Percentiles rank a stretch among this genome's conserved stretches.
Evolutionary conservation across 768 basidiomycete genomes (phyloP).

Genomic region (Suillus sp.): DNA sequence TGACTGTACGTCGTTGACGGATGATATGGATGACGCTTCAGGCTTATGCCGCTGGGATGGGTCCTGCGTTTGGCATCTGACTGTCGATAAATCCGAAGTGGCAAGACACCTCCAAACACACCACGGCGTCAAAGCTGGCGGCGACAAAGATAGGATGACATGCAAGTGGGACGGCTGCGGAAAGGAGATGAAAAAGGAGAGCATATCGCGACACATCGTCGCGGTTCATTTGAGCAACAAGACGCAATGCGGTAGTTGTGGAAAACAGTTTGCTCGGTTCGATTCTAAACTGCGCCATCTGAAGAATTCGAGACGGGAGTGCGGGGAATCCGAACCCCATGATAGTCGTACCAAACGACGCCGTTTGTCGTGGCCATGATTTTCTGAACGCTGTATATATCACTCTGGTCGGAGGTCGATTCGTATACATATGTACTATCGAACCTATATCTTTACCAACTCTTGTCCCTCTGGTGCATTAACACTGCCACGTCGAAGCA

Average conservation of each 20-base stretch:
- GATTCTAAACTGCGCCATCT: slow-evolving; percentile 31
- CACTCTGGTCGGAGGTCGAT: not conserved
- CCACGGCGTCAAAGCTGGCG: not conserved
- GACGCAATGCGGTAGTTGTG: slow-evolving; percentile 22
- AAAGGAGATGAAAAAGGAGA: slow-evolving; percentile 28
- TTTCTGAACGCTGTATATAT: not conserved
- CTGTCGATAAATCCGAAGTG: slow-evolving; percentile 1
- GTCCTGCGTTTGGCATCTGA: too few species aligned
- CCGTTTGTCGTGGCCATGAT: not conserved
- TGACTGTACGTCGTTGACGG: too few species aligned
- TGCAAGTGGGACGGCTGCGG: slow-evolving; percentile 25
- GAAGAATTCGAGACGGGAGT: slow-evolving; percentile 14
- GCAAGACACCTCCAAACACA: not conserved
- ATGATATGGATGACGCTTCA: not conserved
- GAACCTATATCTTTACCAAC: not conserved
- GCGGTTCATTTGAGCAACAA: slow-evolving; percentile 26
- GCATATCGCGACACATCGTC: slow-evolving; percentile 28
- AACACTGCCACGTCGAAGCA: not conserved
- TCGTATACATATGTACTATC: not conserved
- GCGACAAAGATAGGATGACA: slow-evolving; percentile 12
- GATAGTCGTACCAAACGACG: not conserved
- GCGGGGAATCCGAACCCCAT: not conserved
- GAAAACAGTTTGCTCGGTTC: slow-evolving; percentile 24
- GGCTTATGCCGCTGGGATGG: not conserved
- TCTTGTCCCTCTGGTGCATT: not conserved